A percentile compares a stretch with the other conserved stretches of the same genome.
phyloP scores from a whole-genome alignment of 495 filamentous ascomycete genomes.

The Trichoderma asperelloides region DNA sequence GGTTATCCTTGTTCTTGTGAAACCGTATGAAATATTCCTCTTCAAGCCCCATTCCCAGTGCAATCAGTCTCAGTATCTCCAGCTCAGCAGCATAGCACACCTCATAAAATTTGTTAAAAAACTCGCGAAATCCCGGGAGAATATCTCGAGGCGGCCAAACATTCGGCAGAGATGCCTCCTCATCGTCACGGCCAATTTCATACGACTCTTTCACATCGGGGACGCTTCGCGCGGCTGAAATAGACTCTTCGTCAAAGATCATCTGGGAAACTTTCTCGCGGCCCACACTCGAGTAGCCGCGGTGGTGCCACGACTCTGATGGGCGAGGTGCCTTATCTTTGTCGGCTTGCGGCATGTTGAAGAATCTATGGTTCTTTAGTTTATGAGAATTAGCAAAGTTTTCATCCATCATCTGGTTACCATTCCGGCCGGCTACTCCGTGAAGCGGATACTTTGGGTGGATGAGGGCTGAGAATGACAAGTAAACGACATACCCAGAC shows the following conservation, averaged over 20 bases:
- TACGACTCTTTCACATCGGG: slow-evolving; percentile 22
- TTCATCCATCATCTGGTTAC: not conserved
- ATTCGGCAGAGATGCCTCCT: slow-evolving; percentile 19
- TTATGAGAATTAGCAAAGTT: not conserved
- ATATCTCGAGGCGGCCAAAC: slow-evolving; percentile 17
- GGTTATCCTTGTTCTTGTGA: slow-evolving; percentile 14
- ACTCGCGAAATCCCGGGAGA: slow-evolving; percentile 22
- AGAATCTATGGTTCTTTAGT: not conserved
- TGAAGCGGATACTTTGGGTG: not conserved
- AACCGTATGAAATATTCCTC: not conserved
- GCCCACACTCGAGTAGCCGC: not conserved
- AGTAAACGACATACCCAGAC: not conserved
- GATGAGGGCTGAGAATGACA: not conserved
- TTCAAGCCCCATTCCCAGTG: not conserved
- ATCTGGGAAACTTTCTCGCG: not conserved
- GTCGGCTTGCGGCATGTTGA: not conserved
- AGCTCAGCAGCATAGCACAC: slow-evolving; percentile 15
- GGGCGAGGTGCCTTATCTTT: not conserved
- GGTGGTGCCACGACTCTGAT: not conserved
- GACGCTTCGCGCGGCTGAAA: not conserved
- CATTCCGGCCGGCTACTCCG: not conserved
- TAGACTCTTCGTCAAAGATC: not conserved
- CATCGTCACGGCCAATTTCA: slow-evolving; percentile 19
- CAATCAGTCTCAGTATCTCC: slow-evolving; percentile 17
- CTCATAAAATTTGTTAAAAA: slow-evolving; percentile 21